Percentiles rank a stretch among this genome's conserved stretches.
phyloP scores from a whole-genome alignment of 768 basidiomycete genomes.

The Russula compacta region DNA sequence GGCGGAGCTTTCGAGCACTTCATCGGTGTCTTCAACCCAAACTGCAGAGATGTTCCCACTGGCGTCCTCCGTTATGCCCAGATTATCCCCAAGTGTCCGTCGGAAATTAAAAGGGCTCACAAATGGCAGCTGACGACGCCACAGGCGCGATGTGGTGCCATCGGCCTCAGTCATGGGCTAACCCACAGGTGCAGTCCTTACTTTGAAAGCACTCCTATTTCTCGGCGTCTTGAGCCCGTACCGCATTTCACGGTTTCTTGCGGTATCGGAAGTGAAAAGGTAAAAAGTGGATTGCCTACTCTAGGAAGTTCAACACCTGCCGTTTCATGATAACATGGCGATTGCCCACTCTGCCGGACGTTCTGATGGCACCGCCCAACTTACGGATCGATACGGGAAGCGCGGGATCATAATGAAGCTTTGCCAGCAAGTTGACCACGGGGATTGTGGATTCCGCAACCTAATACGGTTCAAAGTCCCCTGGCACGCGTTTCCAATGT shows the following conservation, averaged over 20 bases:
- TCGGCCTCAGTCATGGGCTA: neutral
- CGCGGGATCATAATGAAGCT: slow-evolving; percentile 6
- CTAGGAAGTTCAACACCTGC: neutral
- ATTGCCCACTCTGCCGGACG: neutral
- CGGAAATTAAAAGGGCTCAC: slow-evolving; percentile 9
- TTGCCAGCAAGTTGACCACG: neutral
- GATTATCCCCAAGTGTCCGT: slow-evolving; percentile 2
- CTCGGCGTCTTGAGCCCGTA: neutral
- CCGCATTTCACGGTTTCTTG: neutral
- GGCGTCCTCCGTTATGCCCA: neutral
- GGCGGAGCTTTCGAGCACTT: neutral
- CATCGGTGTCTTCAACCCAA: slow-evolving; percentile 7
- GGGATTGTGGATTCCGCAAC: slow-evolving; percentile 5
- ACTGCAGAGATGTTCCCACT: neutral
- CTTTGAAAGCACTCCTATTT: neutral
- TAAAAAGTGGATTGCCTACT: neutral
- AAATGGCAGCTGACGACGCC: slow-evolving; percentile 16
- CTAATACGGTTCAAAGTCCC: slow-evolving; percentile 2
- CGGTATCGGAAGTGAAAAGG: neutral
- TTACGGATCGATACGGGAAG: slow-evolving; percentile 15
- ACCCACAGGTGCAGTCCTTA: neutral
- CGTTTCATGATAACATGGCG: neutral
- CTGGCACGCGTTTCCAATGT: neutral
- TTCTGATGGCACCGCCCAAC: neutral
- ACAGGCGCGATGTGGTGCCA: slow-evolving; percentile 12